Evolutionary conservation across 441 rosid genomes (phyloP).

Genomic region (Populus hybrid): DNA sequence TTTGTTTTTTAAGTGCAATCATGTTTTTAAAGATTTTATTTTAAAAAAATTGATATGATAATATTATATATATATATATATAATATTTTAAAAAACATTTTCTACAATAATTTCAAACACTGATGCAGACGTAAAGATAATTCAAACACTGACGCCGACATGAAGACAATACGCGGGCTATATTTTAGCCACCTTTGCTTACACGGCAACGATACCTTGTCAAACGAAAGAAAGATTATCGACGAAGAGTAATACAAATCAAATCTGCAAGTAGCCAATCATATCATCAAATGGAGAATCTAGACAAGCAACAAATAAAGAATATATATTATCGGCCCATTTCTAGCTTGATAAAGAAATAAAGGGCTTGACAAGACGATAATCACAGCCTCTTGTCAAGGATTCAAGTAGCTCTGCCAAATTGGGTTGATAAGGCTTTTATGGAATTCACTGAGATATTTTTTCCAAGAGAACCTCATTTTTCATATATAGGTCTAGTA

Average conservation of each 20-base stretch:
- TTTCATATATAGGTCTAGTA: no score
- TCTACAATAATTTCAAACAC: no score
- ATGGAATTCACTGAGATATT: background rate
- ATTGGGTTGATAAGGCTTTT: background rate
- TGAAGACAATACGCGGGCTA: background rate
- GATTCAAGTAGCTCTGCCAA: background rate
- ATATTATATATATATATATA: no score
- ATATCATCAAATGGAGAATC: background rate
- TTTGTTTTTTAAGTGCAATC: no score
- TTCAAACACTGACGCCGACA: background rate
- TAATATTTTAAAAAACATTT: no score
- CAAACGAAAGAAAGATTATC: background rate
- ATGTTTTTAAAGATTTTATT: no score
- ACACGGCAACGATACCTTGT: background rate
- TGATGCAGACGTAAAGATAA: no score
- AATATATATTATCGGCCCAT: background rate
- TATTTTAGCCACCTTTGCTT: background rate
- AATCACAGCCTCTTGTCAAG: background rate
- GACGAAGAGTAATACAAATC: background rate
- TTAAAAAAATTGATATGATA: no score
- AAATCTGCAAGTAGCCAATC: background rate
- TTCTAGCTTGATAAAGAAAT: no score
- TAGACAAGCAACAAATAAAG: background rate
- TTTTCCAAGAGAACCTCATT: background rate
- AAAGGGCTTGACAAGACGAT: background rate